Conservation (phyloP, 2,329 filamentous ascomycete genomes). For the Juglanconis juglandina region DNA sequence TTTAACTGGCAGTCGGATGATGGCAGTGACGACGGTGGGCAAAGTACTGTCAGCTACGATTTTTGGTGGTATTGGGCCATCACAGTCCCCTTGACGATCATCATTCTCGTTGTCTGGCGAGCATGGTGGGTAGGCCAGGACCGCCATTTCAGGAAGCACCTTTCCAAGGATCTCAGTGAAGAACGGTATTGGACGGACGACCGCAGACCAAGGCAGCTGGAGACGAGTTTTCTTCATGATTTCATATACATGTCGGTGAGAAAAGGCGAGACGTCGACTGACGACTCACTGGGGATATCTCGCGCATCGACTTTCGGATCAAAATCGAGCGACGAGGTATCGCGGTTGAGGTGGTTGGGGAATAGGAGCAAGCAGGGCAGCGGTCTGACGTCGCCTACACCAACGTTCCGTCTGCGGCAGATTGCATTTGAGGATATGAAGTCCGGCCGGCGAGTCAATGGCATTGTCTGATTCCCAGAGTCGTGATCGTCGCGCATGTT, state of each 20-base stretch:
- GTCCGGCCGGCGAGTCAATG: not conserved
- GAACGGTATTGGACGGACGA: constrained; percentile 46
- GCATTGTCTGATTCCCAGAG: constrained; percentile 18
- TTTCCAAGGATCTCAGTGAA: constrained; percentile 44
- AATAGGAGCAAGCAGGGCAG: not conserved
- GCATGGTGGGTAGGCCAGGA: constrained; percentile 48
- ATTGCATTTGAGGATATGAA: constrained; percentile 7
- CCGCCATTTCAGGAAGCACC: constrained; percentile 42
- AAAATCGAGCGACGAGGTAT: constrained; percentile 6
- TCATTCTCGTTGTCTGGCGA: constrained; percentile 41
- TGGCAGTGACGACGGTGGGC: constrained; percentile 28
- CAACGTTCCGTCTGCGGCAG: constrained; percentile 13
- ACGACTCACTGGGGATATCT: not conserved
- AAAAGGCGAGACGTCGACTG: constrained; percentile 5
- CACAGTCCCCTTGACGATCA: constrained; percentile 39
- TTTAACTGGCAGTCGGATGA: constrained; percentile 40
- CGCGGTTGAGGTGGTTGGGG: not conserved
- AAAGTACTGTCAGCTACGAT: constrained; percentile 33
- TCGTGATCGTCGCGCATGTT: too few relatives aligned
- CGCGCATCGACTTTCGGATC: not conserved
- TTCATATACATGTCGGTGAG: constrained; percentile 40
- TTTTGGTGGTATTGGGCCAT: constrained; percentile 48
- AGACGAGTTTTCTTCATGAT: constrained; percentile 40
- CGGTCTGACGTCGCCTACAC: constrained; percentile 6
- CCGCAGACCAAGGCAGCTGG: constrained; percentile 38